Conservation (phyloP, 2,329 filamentous ascomycete genomes). For the Botrytis byssoidea region DNA sequence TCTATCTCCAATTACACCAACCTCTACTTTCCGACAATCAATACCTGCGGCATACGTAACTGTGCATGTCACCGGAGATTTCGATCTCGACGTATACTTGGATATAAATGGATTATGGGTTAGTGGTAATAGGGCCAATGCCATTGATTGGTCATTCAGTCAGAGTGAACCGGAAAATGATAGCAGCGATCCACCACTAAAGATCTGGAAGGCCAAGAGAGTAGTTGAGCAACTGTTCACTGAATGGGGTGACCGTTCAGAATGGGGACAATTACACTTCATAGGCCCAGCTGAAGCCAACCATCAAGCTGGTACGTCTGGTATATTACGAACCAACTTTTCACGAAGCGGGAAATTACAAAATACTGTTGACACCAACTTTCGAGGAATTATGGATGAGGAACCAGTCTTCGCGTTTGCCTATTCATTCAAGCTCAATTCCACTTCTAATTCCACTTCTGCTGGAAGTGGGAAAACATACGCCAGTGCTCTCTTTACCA, state of each 20-base stretch:
- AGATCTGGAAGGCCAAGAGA: constrained; percentile 65
- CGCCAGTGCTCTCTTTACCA: constrained; percentile 69
- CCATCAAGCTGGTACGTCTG: constrained; percentile 71
- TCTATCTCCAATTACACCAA: constrained; percentile 40
- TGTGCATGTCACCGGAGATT: constrained; percentile 64
- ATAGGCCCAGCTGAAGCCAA: constrained; percentile 65
- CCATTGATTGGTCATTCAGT: constrained; percentile 67
- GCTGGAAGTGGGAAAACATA: constrained; percentile 32
- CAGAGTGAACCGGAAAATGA: constrained; percentile 44
- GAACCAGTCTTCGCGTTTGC: constrained; percentile 82
- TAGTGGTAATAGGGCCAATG: constrained; percentile 67
- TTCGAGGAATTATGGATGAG: constrained; percentile 69
- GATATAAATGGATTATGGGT: constrained; percentile 79
- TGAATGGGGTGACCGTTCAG: constrained; percentile 69
- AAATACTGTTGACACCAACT: constrained; percentile 65
- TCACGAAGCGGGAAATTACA: constrained; percentile 63
- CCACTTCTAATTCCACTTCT: constrained; percentile 36
- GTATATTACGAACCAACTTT: constrained; percentile 65
- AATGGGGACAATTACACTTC: constrained; percentile 83
- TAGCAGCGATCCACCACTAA: constrained; percentile 46
- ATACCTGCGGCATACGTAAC: constrained; percentile 75
- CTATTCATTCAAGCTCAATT: constrained; percentile 57
- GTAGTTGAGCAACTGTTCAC: constrained; percentile 67
- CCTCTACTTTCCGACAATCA: constrained; percentile 37
- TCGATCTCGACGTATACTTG: constrained; percentile 63